Evolutionary conservation across 163 green algal genomes (phyloP), one percentile per base, ranked within the genome.

Genomic region (Coccomyxa subellipsoidea): DNA sequence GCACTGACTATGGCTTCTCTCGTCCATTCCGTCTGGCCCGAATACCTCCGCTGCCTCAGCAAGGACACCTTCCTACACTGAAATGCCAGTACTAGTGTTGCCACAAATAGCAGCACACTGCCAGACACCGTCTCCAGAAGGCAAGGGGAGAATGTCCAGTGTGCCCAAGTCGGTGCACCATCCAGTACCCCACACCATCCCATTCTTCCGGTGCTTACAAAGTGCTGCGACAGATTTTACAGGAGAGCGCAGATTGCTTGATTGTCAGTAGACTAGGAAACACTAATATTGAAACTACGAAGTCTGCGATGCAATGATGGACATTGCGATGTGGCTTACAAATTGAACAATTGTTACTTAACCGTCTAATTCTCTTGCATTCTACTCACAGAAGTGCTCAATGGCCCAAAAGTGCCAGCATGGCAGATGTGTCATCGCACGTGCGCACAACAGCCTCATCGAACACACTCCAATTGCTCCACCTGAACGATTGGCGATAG

Each of bases 141-240:
- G 75, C 75, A 69, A 69, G 75, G 75, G 31, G 25, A 32, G 1
- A 79, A 35, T 36, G 38, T 79, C 21, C 37, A 38, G 23, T 79
- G 75, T 2, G 12, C 37, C 38, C 75, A 59, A 18, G 75, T 39
- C 29, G 71, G 21, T 29, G n/a, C 31, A 29, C 47, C 75, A 69
- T 79, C 21, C 36, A 32, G 37, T 79, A 5, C n/a, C 69, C 75
- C 75, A 35, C 75, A 79, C 37, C 75, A 79, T 23, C 71, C 71
- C 71, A 78, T 78, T 35, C 15, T 6, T 38, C 31, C n/a, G n/a
- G n/a, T n/a, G n/a, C n/a, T n/a, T n/a, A n/a, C n/a, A n/a, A n/a
- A n/a, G n/a, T n/a, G n/a, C n/a, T n/a, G n/a, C n/a, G n/a, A n/a
- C n/a, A n/a, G n/a, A n/a, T n/a, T n/a, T n/a, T n/a, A n/a, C n/a